Evolutionary conservation across 2,329 filamentous ascomycete species (phyloP).

Genomic region (Colletotrichum musae): DNA sequence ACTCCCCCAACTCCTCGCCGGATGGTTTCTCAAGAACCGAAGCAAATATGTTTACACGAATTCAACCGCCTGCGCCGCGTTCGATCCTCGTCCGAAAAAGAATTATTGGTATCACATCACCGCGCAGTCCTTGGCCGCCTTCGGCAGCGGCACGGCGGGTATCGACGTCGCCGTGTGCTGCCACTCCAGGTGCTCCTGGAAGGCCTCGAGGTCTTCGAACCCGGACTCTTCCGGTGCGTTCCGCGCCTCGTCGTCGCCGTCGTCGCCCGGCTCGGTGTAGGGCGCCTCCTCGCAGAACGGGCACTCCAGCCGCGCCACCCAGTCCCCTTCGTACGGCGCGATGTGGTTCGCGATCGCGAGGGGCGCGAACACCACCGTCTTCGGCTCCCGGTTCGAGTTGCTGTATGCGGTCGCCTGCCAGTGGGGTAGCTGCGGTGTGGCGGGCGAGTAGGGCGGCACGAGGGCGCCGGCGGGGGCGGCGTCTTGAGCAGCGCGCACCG

Average conservation of each 20-base stretch:
- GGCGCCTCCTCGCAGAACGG: conserved; percentile 70
- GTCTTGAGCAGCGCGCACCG: conserved; percentile 49
- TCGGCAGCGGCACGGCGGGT: conserved; percentile 50
- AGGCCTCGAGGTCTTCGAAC: conserved; percentile 63
- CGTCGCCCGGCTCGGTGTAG: conserved; percentile 57
- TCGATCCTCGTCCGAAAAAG: conserved; percentile 19
- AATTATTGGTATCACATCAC: conserved; percentile 57
- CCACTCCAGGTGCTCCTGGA: conserved; percentile 72
- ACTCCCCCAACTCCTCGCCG: conserved; percentile 37
- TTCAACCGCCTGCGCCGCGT: conserved; percentile 21
- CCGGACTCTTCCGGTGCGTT: conserved; percentile 63
- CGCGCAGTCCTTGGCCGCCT: conserved; percentile 56
- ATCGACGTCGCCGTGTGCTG: conserved; percentile 61
- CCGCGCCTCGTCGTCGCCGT: conserved; percentile 66
- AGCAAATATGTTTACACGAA: conserved; percentile 28
- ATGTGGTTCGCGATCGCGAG: conserved; percentile 72
- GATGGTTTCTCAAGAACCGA: background rate
- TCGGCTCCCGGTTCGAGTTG: conserved; percentile 54
- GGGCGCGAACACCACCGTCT: conserved; percentile 69
- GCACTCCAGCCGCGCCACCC: conserved; percentile 66
- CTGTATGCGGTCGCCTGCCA: conserved; percentile 68
- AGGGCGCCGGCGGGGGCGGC: conserved; percentile 13
- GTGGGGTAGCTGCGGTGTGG: conserved; percentile 49
- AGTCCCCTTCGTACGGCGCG: conserved; percentile 64
- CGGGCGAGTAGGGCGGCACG: conserved; percentile 29